phyloP scores from a whole-genome alignment of 495 filamentous ascomycete genomes.

The Aspergillus cristatus region DNA sequence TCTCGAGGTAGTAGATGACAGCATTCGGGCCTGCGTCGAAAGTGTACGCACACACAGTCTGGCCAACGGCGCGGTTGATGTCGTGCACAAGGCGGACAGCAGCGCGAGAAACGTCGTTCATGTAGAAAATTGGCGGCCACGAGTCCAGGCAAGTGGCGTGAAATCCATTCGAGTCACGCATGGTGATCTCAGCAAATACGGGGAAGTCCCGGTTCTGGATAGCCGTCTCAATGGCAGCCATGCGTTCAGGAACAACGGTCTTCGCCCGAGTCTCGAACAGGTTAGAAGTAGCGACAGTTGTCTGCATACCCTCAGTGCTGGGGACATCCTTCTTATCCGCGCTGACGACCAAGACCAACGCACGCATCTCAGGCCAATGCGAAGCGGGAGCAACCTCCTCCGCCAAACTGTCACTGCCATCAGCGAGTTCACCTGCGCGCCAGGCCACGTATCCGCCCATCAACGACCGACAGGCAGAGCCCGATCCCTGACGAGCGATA shows the following conservation, averaged over 20 bases:
- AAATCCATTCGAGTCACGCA: conserved; percentile 94
- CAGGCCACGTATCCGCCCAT: conserved; percentile 96
- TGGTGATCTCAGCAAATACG: conserved; percentile 80
- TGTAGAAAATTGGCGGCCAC: conserved; percentile 93
- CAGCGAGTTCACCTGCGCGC: conserved; percentile 59
- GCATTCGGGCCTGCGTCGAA: conserved; percentile 97
- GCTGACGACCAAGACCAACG: conserved; percentile 78
- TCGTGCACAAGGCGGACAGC: conserved; percentile 81
- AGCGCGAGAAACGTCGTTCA: conserved; percentile 84
- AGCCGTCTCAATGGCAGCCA: conserved; percentile 79
- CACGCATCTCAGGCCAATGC: conserved; percentile 94
- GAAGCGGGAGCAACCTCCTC: conserved; percentile 74
- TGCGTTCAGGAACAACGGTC: conserved; percentile 69
- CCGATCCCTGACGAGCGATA: conserved; percentile 92
- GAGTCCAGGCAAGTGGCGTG: conserved; percentile 93
- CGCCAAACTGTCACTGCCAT: conserved; percentile 78
- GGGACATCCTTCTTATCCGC: conserved; percentile 92
- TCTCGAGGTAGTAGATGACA: conserved; percentile 85
- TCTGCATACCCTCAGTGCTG: conserved; percentile 91
- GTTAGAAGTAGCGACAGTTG: conserved; percentile 77
- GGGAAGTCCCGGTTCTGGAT: conserved; percentile 71
- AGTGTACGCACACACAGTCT: conserved; percentile 81
- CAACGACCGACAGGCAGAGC: conserved; percentile 82
- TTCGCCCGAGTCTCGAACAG: conserved; percentile 68
- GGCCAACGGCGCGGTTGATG: conserved; percentile 68